Evolutionary conservation across 352 stramenopile genomes (phyloP).

Genomic region (Pythium monospermum): DNA sequence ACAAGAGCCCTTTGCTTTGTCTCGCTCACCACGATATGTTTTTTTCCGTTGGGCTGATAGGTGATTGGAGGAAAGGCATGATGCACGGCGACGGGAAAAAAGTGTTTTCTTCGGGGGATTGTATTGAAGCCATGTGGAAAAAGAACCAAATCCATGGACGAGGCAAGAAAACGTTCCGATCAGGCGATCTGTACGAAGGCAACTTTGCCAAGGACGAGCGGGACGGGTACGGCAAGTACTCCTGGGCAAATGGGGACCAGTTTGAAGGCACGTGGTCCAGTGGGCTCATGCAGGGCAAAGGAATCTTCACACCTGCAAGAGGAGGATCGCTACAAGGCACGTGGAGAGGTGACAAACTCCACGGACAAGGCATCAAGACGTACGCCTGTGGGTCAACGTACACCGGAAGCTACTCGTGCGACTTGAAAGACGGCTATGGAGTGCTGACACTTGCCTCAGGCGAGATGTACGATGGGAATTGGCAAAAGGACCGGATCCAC

Average conservation of each 20-base stretch:
- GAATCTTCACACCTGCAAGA: conserved; percentile 33
- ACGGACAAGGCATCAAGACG: conserved; percentile 38
- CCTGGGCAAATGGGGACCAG: conserved; percentile 62
- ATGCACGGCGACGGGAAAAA: conserved; percentile 79
- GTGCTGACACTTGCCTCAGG: conserved; percentile 48
- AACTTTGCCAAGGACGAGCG: conserved; percentile 56
- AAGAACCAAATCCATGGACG: conserved; percentile 58
- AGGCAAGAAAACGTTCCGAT: conserved; percentile 58
- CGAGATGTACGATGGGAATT: conserved; percentile 69
- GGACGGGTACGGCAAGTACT: conserved; percentile 61
- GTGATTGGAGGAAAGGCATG: conserved; percentile 69
- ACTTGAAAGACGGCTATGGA: conserved; percentile 46
- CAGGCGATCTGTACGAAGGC: conserved; percentile 65
- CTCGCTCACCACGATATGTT: no score
- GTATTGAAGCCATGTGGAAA: conserved; percentile 56
- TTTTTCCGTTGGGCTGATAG: no score
- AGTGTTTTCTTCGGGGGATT: conserved; percentile 50
- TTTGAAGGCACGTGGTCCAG: conserved; percentile 55
- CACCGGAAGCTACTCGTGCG: conserved; percentile 40
- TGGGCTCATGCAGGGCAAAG: conserved; percentile 63
- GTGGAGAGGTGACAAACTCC: conserved; percentile 42
- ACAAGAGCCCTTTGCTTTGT: no score
- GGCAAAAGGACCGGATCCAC: conserved; percentile 37
- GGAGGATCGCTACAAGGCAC: conserved; percentile 38
- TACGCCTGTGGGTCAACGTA: conserved; percentile 60